Conservation (phyloP, 352 stramenopile genomes). For the Phytophthora aleatoria region DNA sequence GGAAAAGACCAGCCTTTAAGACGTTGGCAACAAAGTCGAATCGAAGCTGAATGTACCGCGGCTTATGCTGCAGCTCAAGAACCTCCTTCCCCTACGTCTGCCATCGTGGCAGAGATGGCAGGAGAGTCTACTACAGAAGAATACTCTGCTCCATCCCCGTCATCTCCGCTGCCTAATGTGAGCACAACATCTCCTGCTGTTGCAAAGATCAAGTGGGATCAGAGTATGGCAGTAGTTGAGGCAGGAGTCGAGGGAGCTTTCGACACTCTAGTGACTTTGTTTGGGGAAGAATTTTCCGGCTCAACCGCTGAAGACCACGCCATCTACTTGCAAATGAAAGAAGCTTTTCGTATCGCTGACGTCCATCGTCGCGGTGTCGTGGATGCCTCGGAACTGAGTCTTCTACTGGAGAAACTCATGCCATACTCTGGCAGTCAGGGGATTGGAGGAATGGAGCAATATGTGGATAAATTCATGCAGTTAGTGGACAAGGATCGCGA, state of each 20-base stretch:
- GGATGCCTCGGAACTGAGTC: slow-evolving; percentile 55
- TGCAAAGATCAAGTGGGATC: slow-evolving; percentile 44
- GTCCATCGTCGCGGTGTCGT: slow-evolving; percentile 67
- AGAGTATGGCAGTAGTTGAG: slow-evolving; percentile 49
- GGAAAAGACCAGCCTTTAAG: slow-evolving; percentile 33
- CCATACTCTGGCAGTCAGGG: slow-evolving; percentile 51
- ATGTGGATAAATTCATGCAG: slow-evolving; percentile 78
- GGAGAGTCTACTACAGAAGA: slow-evolving; percentile 13
- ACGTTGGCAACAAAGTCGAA: slow-evolving; percentile 36
- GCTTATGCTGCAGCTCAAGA: slow-evolving; percentile 42
- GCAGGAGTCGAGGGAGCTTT: slow-evolving; percentile 55
- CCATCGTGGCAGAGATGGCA: slow-evolving; percentile 17
- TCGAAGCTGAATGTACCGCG: slow-evolving; percentile 40
- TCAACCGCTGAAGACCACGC: slow-evolving; percentile 60
- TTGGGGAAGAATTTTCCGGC: slow-evolving; percentile 60
- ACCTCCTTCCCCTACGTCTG: slow-evolving; percentile 27
- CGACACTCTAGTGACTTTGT: slow-evolving; percentile 66
- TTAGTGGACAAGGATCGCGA: slow-evolving; percentile 69
- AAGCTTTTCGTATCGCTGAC: slow-evolving; percentile 71
- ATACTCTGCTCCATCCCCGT: slow-evolving; percentile 14
- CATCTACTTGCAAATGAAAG: slow-evolving; percentile 81
- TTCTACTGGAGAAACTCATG: slow-evolving; percentile 71
- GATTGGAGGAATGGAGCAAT: slow-evolving; percentile 60
- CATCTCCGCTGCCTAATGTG: slow-evolving; percentile 29
- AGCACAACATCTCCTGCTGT: slow-evolving; percentile 30